These are phyloP conservation scores for Exophiala calicioides DNA, from an alignment of 2,329 filamentous ascomycete genomes.

Conservation along the genomic window DNA sequence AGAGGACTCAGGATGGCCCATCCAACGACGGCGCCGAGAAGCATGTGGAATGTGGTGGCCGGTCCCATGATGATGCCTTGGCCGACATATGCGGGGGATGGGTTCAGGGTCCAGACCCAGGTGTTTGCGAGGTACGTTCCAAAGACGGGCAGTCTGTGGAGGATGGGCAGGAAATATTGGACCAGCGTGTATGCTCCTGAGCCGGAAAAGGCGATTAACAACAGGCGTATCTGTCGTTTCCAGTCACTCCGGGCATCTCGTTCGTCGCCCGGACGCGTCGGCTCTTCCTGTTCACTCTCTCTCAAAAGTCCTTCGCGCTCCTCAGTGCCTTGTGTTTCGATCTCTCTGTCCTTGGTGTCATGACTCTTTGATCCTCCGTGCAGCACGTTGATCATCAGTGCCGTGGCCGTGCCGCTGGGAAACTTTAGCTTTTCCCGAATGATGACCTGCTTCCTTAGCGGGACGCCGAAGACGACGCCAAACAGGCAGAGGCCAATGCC, in stretches of 20 bases:
- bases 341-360: conserved; percentile 31
- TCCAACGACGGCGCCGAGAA: conserved; percentile 81
- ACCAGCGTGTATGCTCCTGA: conserved; percentile 69
- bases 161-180: conserved; percentile 84
- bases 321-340: conserved; percentile 32
- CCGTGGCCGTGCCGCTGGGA: conserved; percentile 92
- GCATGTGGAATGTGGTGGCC: conserved; percentile 92
- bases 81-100: conserved; percentile 93
- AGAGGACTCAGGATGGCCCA: conserved; percentile 90
- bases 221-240: conserved; percentile 62
- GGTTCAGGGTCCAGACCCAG: conserved; percentile 96
- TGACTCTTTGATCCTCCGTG: conserved; percentile 63
- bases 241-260: conserved; percentile 53
- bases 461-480: conserved; percentile 94
- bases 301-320: conserved; percentile 36
- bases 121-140: conserved; percentile 70
- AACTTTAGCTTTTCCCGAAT: conserved; percentile 91
- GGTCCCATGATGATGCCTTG: conserved; percentile 99
- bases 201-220: conserved; percentile 60
- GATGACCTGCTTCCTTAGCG: conserved; percentile 85
- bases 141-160: conserved; percentile 85
- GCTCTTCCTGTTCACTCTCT: conserved; percentile 39
- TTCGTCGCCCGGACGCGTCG: conserved; percentile 40
- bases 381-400: conserved; percentile 85
- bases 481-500: conserved; percentile 92